Base-by-base conservation (phyloP, 805 yeast genomes). In the Yamadazyma scolyti region DNA sequence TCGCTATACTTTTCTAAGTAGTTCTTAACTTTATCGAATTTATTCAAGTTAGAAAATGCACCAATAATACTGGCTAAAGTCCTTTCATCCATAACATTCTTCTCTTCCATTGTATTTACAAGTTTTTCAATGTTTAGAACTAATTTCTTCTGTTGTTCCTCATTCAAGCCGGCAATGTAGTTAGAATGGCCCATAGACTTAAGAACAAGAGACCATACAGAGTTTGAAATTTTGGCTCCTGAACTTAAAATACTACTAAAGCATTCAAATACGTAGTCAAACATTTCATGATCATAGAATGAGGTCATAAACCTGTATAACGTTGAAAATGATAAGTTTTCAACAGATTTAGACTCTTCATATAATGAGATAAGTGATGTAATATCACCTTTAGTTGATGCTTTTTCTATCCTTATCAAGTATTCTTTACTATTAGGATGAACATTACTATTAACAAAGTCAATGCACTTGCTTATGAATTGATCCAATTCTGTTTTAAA, bases 181-280 rank as follows among this genome's bases (percentile, higher is more conserved):
- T 40, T 37, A 4, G 68, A 58, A 37, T 53, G 58, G 6, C 68
- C 63, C 47, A 70, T 65, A 1, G 81, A 64, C 30, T 68, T 58
- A 30, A 83, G 54, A 17, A 81, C 62, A 30, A 72, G 65, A 31
- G 79, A 77, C 87, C 87, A 83, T 2, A 77, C 52, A 1, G 52
- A 20, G 2, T 9, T 11, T 42, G n/a, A 65, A 43, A 4, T 11
- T 11, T 32, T 27, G 3, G 16, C 5, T 3, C 19, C 27, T 9
- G 15, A 7, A 8, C 7, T 6, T 6, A 29, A 9, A 8, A 33
- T 18, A 12, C 11, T 11, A 19, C 25, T 73, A 75, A 84, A 80
- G 1, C 75, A 50, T 8, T 55, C 54, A 34, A 70, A 56, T 2
- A 71, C 68, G 21, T 54, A 56, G 10, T 52, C 51, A 11, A 61